A percentile compares a stretch with the other conserved stretches of the same genome.
Evolutionary conservation across 2,329 filamentous ascomycete species (phyloP).

Genomic region (Botrytis byssoidea): DNA sequence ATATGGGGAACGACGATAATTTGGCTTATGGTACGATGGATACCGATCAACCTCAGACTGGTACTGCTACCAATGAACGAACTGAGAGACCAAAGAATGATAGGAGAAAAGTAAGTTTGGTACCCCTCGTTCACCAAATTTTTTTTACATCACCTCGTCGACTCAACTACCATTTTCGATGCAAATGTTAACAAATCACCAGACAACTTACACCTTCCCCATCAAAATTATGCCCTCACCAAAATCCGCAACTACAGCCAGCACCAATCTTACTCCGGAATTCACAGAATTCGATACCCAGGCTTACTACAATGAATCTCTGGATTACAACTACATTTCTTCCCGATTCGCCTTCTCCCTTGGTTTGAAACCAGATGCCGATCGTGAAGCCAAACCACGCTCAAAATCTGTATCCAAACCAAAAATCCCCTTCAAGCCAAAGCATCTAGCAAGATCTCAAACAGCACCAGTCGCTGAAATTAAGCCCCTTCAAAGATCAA

Average conservation of each 20-base stretch:
- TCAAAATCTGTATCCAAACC: constrained; percentile 15
- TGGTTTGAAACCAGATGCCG: constrained; percentile 8
- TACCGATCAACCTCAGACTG: not conserved
- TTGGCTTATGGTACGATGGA: constrained; percentile 11
- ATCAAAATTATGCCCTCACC: constrained; percentile 19
- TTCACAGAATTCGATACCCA: constrained; percentile 15
- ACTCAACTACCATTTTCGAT: not conserved
- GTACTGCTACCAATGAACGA: not conserved
- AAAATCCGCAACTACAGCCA: constrained; percentile 7
- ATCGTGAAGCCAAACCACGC: constrained; percentile 5
- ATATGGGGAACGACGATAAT: constrained; percentile 6
- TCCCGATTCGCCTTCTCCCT: constrained; percentile 13
- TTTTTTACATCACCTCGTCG: not conserved
- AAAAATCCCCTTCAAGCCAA: constrained; percentile 9
- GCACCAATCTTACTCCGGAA: not conserved
- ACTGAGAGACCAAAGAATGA: constrained; percentile 12
- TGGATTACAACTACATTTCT: constrained; percentile 19
- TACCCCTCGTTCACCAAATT: not conserved
- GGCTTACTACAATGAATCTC: constrained; percentile 18
- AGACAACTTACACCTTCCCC: constrained; percentile 20
- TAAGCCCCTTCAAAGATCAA: constrained; percentile 8
- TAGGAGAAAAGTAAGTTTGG: constrained; percentile 10
- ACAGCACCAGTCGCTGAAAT: constrained; percentile 5
- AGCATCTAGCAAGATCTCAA: constrained; percentile 9
- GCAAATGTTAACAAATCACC: not conserved